These are phyloP conservation scores for Cryptosporidium parvum DNA, from an alignment of 169 alveolate species.

Conservation along the genomic window DNA sequence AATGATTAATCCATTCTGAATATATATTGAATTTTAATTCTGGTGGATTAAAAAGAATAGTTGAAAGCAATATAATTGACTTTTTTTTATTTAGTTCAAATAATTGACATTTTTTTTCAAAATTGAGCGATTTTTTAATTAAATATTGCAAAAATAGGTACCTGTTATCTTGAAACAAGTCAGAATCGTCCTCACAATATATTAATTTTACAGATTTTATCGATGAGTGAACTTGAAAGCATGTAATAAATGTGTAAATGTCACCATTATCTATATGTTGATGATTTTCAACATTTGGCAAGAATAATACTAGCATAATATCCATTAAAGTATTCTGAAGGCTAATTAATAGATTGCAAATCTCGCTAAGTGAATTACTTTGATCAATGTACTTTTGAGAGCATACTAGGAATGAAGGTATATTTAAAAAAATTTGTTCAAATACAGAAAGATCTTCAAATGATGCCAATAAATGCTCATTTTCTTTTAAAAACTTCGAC, in stretches of 20 bases:
- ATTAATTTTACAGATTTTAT: neutral
- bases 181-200: slow-evolving; percentile 30
- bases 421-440: slow-evolving; percentile 25
- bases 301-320: slow-evolving; percentile 13
- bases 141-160: slow-evolving; percentile 37
- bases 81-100: slow-evolving; percentile 7
- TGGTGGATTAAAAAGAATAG: slow-evolving; percentile 35
- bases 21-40: slow-evolving; percentile 19
- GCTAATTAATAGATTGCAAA: neutral
- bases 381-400: slow-evolving; percentile 15
- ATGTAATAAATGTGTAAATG: slow-evolving; percentile 9
- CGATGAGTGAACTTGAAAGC: slow-evolving; percentile 31
- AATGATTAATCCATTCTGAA: slow-evolving; percentile 24
- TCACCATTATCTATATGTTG: neutral
- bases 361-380: neutral
- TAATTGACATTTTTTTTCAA: neutral
- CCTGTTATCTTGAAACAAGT: neutral
- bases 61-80: slow-evolving; percentile 15
- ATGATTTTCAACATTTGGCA: neutral
- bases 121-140: slow-evolving; percentile 13
- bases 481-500: neutral
- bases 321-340: slow-evolving; percentile 30
- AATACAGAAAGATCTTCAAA: slow-evolving; percentile 11
- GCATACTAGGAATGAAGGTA: slow-evolving; percentile 35
- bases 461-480: neutral